Percentiles rank a stretch among this genome's conserved stretches.
Conservation (phyloP, 2,329 filamentous ascomycete species). For the Botrytis galanthina region DNA sequence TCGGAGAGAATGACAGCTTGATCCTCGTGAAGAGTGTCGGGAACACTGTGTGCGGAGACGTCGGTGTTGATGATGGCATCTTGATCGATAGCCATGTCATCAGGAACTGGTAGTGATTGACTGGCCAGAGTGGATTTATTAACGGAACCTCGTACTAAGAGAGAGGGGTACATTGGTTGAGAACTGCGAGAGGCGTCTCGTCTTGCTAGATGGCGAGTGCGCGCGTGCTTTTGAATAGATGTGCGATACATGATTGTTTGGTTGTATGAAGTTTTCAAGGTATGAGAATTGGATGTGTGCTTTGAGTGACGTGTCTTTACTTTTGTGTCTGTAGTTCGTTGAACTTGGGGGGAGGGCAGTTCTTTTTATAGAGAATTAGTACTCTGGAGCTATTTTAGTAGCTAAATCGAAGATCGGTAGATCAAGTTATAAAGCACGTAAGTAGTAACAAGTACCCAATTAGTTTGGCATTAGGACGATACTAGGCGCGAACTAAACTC, state of each 20-base stretch:
- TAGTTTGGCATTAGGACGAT: background rate
- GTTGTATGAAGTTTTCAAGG: background rate
- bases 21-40: no score
- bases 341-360: background rate
- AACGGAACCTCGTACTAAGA: background rate
- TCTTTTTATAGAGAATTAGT: background rate
- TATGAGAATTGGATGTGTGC: background rate
- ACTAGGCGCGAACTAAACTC: background rate
- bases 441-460: background rate
- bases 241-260: background rate
- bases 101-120: background rate
- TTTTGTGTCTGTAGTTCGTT: background rate
- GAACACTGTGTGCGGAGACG: background rate
- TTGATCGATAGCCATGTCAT: background rate
- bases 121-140: background rate
- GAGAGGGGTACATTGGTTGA: background rate
- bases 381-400: background rate
- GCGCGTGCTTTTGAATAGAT: background rate
- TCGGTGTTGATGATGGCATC: background rate
- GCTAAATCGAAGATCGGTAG: rapidly evolving
- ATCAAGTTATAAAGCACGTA: rapidly evolving
- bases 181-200: background rate
- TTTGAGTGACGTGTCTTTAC: background rate
- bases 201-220: background rate
- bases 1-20: background rate